Percentiles rank a stretch among this genome's conserved stretches.
These are phyloP conservation scores for Colletotrichum costaricense DNA, from an alignment of 2,329 filamentous ascomycete genomes.

Conservation along the genomic window DNA sequence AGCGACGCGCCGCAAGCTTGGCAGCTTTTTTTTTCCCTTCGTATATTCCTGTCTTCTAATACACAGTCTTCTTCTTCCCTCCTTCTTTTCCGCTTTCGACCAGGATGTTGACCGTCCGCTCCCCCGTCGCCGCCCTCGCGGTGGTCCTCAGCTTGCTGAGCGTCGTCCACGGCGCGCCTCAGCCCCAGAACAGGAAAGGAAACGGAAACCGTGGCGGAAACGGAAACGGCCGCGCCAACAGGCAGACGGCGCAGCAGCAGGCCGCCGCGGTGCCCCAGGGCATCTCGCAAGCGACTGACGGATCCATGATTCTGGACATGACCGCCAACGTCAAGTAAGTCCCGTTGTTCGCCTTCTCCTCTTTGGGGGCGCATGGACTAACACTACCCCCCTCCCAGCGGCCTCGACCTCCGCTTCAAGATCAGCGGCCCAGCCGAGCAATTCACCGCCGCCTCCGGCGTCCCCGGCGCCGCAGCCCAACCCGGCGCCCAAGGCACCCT, in stretches of 20 bases:
- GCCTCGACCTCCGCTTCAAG: slow-evolving; percentile 65
- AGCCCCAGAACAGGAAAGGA: slow-evolving; percentile 32
- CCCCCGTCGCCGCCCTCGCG: slow-evolving; percentile 27
- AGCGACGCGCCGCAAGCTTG: slow-evolving; percentile 30
- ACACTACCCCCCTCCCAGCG: slow-evolving; percentile 45
- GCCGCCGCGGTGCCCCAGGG: slow-evolving; percentile 46
- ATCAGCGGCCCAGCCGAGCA: slow-evolving; percentile 65
- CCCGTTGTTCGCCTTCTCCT: neutral
- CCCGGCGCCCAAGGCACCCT: slow-evolving; percentile 47
- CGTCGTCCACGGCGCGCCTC: slow-evolving; percentile 29
- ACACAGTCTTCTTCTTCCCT: slow-evolving; percentile 1
- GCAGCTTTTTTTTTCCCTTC: slow-evolving; percentile 1
- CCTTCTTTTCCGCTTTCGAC: neutral
- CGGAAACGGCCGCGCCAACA: slow-evolving; percentile 22
- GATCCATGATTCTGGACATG: slow-evolving; percentile 65
- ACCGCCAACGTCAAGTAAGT: slow-evolving; percentile 65
- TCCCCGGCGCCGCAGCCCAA: slow-evolving; percentile 45
- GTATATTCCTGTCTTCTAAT: neutral
- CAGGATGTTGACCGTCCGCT: slow-evolving; percentile 37
- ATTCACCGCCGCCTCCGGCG: slow-evolving; percentile 61
- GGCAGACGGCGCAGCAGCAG: slow-evolving; percentile 43
- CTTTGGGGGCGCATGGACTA: neutral
- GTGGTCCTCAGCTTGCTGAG: slow-evolving; percentile 33
- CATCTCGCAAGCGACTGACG: slow-evolving; percentile 60
- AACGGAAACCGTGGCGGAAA: slow-evolving; percentile 17